A percentile compares a stretch with the other conserved stretches of the same genome.
Conservation (phyloP, 2,329 filamentous ascomycete species). For the Epichloe elymi region DNA sequence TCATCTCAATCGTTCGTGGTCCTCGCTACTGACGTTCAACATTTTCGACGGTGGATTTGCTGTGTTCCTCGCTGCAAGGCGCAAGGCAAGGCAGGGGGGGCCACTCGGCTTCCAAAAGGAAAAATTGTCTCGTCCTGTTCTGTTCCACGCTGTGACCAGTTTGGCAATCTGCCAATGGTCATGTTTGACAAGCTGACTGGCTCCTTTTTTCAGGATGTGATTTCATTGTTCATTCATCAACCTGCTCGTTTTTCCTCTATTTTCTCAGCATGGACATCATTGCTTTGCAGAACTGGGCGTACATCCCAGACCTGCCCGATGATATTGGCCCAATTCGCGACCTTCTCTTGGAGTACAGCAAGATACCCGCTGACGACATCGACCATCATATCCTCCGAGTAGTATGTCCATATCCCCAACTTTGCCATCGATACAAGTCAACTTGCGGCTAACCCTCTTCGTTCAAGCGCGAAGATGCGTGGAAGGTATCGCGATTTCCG, state of each 20-base stretch:
- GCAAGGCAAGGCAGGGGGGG: neutral
- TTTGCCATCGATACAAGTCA: neutral
- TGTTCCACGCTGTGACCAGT: neutral
- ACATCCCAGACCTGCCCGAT: conserved; percentile 22
- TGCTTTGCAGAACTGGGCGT: conserved; percentile 23
- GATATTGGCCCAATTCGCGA: conserved; percentile 23
- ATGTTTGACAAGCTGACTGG: neutral
- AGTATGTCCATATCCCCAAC: conserved; percentile 8
- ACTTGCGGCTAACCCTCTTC: neutral
- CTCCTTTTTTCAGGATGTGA: neutral
- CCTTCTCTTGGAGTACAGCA: conserved; percentile 26
- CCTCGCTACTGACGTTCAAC: neutral
- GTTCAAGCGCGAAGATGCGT: conserved; percentile 30
- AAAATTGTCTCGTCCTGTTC: neutral
- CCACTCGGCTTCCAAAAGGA: neutral
- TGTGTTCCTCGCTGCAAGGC: neutral
- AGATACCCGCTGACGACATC: conserved; percentile 21
- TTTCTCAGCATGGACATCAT: conserved; percentile 20
- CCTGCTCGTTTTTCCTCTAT: neutral
- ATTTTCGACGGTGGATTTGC: neutral
- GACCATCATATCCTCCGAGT: conserved; percentile 23
- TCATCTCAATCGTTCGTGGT: neutral
- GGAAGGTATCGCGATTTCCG: conserved; percentile 30
- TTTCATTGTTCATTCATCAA: too few relatives aligned
- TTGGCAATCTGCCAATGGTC: neutral